Base-by-base conservation (phyloP, 306 rosid genomes). In the Argentina anserina region DNA sequence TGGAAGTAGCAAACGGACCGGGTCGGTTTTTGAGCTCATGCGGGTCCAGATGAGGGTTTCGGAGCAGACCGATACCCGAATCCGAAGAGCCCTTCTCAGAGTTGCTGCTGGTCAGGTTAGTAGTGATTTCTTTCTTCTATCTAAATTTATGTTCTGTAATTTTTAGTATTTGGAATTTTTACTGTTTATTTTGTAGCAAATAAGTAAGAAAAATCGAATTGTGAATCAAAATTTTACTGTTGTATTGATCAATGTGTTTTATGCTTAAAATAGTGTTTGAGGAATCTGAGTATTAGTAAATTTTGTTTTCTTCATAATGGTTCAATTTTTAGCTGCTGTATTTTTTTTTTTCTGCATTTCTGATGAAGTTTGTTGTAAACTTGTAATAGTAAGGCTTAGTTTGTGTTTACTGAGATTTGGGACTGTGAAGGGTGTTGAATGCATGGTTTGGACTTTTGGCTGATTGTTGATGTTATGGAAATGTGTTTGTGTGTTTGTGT, bases 31-130 rank as follows among this genome's bases (percentile, higher is more conserved):
- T 58, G 97, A 94, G 84, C 81, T 94, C 72, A 79, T 91, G 71
- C 85, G 96, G 79, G 62, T 85, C 52, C 98, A 94, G 90, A 87
- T 94, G 97, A 86, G 80, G 78, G 83, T 91, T 76, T 82, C 94
- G 75, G 98, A 94, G 80, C 92, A 87, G 82, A 84, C 86, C 28
- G 96, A 94, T 83, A 76, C 91, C 37, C 83, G 97, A 62, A 85
- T 94, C 79, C 74, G 97, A 53, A 80, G 98, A 75, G 97, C 91
- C 26, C 79, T 94, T 0, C 79, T 94, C 62, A 82, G 97, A 80
- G 86, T 94, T 23, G 92, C 95, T 77, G 92, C 98, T 28, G 90
- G 96, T 39, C 97, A 94, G 97, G 98, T 94, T 26, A 81, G 75
- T 65, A 53, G 14, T 53, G 0, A 12, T 28, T 26, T 63, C 41